These are phyloP conservation scores for Penicillium pulvis DNA, from an alignment of 495 filamentous ascomycete species.

Conservation along the genomic window DNA sequence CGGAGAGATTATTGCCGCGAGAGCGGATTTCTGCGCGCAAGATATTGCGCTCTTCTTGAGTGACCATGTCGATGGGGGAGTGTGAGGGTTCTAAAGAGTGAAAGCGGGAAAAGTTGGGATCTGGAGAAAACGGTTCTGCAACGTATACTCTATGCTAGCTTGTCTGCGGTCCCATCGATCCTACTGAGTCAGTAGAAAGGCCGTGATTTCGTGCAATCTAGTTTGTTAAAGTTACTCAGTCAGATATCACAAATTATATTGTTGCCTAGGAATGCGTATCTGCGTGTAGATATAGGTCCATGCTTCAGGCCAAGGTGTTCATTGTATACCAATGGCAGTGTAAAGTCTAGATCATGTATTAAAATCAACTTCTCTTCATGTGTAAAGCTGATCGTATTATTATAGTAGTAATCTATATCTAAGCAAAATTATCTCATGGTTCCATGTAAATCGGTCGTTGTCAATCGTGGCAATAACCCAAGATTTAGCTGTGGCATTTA, in stretches of 20 bases:
- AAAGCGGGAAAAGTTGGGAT: constrained; percentile 6
- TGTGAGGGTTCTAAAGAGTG: not conserved
- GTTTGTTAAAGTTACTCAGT: not conserved
- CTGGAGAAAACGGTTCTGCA: not conserved
- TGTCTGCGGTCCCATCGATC: not conserved
- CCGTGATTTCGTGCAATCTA: not conserved
- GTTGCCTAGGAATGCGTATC: not conserved
- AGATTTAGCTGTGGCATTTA: constrained; percentile 7
- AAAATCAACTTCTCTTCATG: too few relatives aligned
- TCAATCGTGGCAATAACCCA: not conserved
- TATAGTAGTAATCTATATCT: too few relatives aligned
- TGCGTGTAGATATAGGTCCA: not conserved
- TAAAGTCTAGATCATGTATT: not conserved
- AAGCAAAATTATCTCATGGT: too few relatives aligned
- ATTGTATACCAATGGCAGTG: not conserved
- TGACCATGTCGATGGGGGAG: constrained; percentile 49
- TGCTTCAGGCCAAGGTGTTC: constrained; percentile 14
- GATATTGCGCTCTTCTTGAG: constrained; percentile 53
- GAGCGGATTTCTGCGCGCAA: constrained; percentile 65
- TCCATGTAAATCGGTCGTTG: too few relatives aligned
- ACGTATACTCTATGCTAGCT: not conserved
- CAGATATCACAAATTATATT: not conserved
- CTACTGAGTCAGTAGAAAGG: not conserved
- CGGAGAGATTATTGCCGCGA: constrained; percentile 59
- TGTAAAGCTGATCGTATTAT: too few relatives aligned